Evolutionary conservation across 305 asterid genomes (phyloP).

Genomic region (Ilex paraguariensis): DNA sequence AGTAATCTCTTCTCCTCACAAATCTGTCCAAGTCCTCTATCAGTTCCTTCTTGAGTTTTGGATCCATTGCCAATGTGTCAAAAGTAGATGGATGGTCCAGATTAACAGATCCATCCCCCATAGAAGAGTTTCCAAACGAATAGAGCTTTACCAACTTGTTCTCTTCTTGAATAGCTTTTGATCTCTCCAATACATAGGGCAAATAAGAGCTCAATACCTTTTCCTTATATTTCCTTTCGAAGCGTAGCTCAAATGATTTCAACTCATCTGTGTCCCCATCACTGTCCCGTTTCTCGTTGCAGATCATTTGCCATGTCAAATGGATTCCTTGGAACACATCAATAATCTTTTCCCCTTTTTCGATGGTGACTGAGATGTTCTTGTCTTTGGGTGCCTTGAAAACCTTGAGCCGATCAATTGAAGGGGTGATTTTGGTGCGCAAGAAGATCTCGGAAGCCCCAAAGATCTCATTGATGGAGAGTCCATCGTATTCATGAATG

Average conservation of each 20-base stretch:
- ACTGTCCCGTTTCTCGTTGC: conserved; percentile 5
- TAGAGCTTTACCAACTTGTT: conserved; percentile 19
- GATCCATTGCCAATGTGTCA: conserved; percentile 42
- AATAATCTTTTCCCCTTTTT: conserved; percentile 16
- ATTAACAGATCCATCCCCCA: conserved; percentile 3
- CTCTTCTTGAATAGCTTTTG: conserved; percentile 21
- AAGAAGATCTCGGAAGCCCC: conserved; percentile 21
- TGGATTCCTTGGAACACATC: conserved; percentile 18
- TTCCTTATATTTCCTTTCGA: conserved; percentile 15
- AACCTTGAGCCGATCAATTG: conserved; percentile 12
- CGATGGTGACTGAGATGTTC: conserved; percentile 7
- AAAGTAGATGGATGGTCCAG: conserved; percentile 52
- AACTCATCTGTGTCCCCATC: conserved; percentile 12
- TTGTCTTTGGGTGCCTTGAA: conserved; percentile 9
- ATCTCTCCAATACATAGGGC: conserved; percentile 20
- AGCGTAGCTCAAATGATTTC: conserved; percentile 19
- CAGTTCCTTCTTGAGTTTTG: conserved; percentile 6
- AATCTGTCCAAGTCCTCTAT: neutral
- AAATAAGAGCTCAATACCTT: conserved; percentile 16
- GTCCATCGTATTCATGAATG: conserved; percentile 20
- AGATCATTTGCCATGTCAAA: conserved; percentile 17
- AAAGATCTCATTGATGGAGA: conserved; percentile 15
- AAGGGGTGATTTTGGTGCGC: conserved; percentile 10
- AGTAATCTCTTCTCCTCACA: conserved; percentile 1
- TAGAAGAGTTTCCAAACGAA: conserved; percentile 7